A percentile compares a stretch with the other conserved stretches of the same genome.
Evolutionary conservation across 306 rosid species (phyloP).

Genomic region (Mucuna pruriens): DNA sequence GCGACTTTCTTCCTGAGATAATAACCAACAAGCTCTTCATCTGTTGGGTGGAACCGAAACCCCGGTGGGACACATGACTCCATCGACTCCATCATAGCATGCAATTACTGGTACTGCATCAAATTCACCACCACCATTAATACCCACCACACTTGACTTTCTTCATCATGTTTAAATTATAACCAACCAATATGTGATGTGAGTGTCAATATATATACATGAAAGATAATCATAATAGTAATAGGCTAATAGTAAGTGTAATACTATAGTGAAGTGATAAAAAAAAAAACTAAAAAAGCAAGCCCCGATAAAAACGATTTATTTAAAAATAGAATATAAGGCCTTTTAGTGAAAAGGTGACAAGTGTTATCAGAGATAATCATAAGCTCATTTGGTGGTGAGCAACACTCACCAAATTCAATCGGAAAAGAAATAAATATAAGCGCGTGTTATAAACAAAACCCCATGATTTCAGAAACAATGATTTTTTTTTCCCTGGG

Average conservation of each 20-base stretch:
- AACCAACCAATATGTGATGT: slow-evolving; percentile 33
- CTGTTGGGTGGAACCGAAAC: slow-evolving; percentile 95
- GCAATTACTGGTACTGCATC: slow-evolving; percentile 61
- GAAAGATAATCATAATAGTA: slow-evolving; percentile 28
- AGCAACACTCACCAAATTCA: slow-evolving; percentile 55
- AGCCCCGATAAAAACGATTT: slow-evolving; percentile 17
- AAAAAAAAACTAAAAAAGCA: slow-evolving; percentile 41
- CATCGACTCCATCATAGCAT: slow-evolving; percentile 50
- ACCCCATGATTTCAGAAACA: slow-evolving; percentile 59
- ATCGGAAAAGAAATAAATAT: slow-evolving; percentile 43
- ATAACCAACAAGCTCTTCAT: slow-evolving; percentile 94
- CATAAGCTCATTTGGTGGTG: slow-evolving; percentile 89
- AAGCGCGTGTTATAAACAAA: slow-evolving; percentile 78
- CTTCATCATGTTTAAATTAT: slow-evolving; percentile 64
- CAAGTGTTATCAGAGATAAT: slow-evolving; percentile 78
- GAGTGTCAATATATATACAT: neutral
- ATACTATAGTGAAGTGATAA: neutral
- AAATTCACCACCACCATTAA: slow-evolving; percentile 67
- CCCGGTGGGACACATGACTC: slow-evolving; percentile 96
- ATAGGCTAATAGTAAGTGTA: neutral
- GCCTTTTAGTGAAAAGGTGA: slow-evolving; percentile 57
- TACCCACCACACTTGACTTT: slow-evolving; percentile 43
- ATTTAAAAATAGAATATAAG: slow-evolving; percentile 23
- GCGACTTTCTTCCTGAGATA: slow-evolving; percentile 89
- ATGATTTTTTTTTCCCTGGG: slow-evolving; percentile 47